These are phyloP conservation scores for Ajuga chamaepitys DNA, from an alignment of 257 asterid species.

Conservation along the genomic window DNA sequence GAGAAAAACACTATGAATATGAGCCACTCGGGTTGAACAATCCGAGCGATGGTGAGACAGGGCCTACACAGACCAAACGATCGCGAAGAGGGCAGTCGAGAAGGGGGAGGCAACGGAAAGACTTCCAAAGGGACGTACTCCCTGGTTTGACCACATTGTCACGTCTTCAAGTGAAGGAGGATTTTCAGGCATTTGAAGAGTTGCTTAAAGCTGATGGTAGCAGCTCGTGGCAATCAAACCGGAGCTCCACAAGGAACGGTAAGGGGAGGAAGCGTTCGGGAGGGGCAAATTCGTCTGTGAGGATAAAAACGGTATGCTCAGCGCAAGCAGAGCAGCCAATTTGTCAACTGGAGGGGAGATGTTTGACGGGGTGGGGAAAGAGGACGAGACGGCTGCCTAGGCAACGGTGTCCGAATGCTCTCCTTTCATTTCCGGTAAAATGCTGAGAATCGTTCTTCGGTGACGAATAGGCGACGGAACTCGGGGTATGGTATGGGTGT, in stretches of 20 bases:
- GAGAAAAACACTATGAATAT: conserved; percentile 22
- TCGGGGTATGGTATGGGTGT: not conserved
- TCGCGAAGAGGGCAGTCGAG: conserved; percentile 43
- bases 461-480: not conserved
- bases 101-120: conserved; percentile 44
- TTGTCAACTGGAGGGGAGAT: conserved; percentile 29
- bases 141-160: conserved; percentile 59
- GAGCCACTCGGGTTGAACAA: conserved; percentile 9
- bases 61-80: conserved; percentile 19
- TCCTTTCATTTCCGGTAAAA: conserved; percentile 28
- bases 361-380: conserved; percentile 71
- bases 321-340: conserved; percentile 20
- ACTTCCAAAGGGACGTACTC: conserved; percentile 65
- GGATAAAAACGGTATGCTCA: conserved; percentile 7
- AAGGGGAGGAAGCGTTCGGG: conserved; percentile 36
- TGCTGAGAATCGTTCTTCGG: conserved; percentile 7
- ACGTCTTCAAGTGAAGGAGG: conserved; percentile 58
- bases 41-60: conserved; percentile 22
- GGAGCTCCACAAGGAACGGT: conserved; percentile 24
- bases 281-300: conserved; percentile 11
- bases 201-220: conserved; percentile 34
- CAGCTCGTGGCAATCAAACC: conserved; percentile 7
- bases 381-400: conserved; percentile 67
- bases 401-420: conserved; percentile 32
- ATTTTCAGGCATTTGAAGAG: conserved; percentile 58